A percentile compares a stretch with the other conserved stretches of the same genome.
Evolutionary conservation across 1,139 yeast species (phyloP).

Genomic region (Protomyces pachydermus): DNA sequence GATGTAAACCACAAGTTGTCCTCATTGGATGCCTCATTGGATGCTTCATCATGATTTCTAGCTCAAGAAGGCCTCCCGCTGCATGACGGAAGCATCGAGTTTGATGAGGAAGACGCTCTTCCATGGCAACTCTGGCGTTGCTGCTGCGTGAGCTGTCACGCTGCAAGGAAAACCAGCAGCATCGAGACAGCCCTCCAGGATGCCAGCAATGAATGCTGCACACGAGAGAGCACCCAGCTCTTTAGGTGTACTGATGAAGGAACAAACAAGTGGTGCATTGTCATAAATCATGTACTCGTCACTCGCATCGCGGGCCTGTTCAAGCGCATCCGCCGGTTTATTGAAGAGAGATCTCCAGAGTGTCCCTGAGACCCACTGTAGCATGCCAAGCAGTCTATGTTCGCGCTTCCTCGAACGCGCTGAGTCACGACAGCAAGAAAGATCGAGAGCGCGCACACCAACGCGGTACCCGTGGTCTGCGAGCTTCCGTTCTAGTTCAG

Average conservation of each 20-base stretch:
- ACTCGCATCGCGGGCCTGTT: conserved; percentile 73
- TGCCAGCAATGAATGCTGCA: conserved; percentile 84
- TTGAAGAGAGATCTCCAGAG: conserved; percentile 84
- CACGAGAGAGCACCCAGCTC: conserved; percentile 77
- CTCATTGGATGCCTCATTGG: no score
- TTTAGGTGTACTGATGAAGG: conserved; percentile 71
- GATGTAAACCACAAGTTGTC: no score
- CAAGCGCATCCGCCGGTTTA: conserved; percentile 77
- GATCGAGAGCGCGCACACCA: conserved; percentile 57
- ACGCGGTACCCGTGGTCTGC: conserved; percentile 71
- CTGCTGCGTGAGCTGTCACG: conserved; percentile 85
- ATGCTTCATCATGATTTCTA: background rate
- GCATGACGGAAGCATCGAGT: conserved; percentile 43
- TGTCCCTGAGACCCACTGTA: conserved; percentile 76
- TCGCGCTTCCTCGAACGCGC: conserved; percentile 62
- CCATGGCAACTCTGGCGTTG: conserved; percentile 56
- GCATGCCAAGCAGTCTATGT: conserved; percentile 63
- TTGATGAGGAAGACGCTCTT: conserved; percentile 81
- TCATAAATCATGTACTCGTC: conserved; percentile 82
- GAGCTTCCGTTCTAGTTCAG: conserved; percentile 64
- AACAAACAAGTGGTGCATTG: conserved; percentile 68
- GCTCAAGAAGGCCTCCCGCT: conserved; percentile 33
- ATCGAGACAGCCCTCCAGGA: conserved; percentile 83
- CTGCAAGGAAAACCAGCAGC: conserved; percentile 72
- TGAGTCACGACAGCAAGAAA: conserved; percentile 59